Conservation (phyloP, 306 rosid genomes). For the Ormosia semicastrata region DNA sequence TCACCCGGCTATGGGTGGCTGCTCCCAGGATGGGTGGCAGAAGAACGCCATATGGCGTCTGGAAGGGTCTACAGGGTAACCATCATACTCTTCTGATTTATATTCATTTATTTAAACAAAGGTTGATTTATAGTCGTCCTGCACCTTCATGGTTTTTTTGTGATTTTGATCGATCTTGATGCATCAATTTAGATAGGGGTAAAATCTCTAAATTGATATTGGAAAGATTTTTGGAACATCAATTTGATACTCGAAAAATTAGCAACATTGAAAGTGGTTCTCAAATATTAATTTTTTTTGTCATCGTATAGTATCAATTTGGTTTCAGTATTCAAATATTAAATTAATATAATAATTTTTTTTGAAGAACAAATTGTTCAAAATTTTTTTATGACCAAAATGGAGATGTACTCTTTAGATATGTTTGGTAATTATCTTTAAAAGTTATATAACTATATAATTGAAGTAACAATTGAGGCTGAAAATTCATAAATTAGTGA, state of each 20-base stretch:
- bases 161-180: background rate
- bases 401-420: too few relatives aligned
- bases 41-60: constrained; percentile 14
- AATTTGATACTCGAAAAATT: too few relatives aligned
- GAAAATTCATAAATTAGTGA: background rate
- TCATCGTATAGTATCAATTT: too few relatives aligned
- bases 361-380: too few relatives aligned
- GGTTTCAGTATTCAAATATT: too few relatives aligned
- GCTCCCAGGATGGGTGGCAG: constrained; percentile 10
- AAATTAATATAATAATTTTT: too few relatives aligned
- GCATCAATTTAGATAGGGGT: background rate
- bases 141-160: background rate
- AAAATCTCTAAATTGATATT: too few relatives aligned
- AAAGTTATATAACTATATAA: background rate
- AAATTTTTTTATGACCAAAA: too few relatives aligned
- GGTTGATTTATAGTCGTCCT: background rate
- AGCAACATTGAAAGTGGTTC: too few relatives aligned
- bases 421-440: background rate
- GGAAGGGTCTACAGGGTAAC: constrained; percentile 26
- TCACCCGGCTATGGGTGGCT: background rate
- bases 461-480: background rate
- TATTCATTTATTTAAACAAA: background rate
- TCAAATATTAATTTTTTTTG: too few relatives aligned
- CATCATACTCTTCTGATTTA: background rate
- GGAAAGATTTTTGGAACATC: too few relatives aligned